Percentiles rank a stretch among this genome's conserved stretches.
These are phyloP conservation scores for Petunia secreta DNA, from an alignment of 257 asterid species.

Conservation along the genomic window DNA sequence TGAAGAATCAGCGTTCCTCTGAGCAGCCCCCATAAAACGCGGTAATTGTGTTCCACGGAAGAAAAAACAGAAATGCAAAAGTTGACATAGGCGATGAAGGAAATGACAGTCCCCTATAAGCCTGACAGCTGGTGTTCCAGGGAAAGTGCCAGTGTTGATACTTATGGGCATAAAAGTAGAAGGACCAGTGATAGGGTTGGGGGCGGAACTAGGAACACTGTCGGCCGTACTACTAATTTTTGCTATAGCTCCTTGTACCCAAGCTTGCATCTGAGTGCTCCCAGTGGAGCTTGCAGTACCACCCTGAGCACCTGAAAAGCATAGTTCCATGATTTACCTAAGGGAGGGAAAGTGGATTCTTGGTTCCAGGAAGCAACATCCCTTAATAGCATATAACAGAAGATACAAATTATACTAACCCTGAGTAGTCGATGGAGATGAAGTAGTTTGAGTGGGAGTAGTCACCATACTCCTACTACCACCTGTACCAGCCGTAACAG, in stretches of 20 bases:
- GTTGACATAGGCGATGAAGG: conserved; percentile 95
- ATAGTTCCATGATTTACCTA: conserved; percentile 28
- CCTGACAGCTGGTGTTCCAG: conserved; percentile 99
- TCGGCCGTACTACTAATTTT: conserved; percentile 88
- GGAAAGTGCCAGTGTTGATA: conserved; percentile 97
- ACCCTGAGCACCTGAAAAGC: conserved; percentile 60
- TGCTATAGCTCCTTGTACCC: conserved; percentile 99
- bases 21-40: conserved; percentile 72
- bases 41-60: conserved; percentile 89
- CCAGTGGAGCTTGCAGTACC: conserved; percentile 89
- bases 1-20: conserved; percentile 75
- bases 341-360: conserved; percentile 17
- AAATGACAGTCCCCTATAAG: conserved; percentile 98
- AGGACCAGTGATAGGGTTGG: conserved; percentile 86
- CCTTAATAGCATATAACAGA: conserved; percentile 18
- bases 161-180: conserved; percentile 91
- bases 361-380: conserved; percentile 4
- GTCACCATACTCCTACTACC: conserved; percentile 91
- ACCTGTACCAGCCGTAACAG: conserved; percentile 92
- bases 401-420: conserved; percentile 52
- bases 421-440: conserved; percentile 72
- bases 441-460: conserved; percentile 80
- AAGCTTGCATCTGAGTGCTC: conserved; percentile 91
- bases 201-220: conserved; percentile 80
- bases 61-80: conserved; percentile 91